A percentile compares a stretch with the other conserved stretches of the same genome.
These are phyloP conservation scores for Saturnispora gosingensis DNA, from an alignment of 805 yeast species.

Conservation along the genomic window DNA sequence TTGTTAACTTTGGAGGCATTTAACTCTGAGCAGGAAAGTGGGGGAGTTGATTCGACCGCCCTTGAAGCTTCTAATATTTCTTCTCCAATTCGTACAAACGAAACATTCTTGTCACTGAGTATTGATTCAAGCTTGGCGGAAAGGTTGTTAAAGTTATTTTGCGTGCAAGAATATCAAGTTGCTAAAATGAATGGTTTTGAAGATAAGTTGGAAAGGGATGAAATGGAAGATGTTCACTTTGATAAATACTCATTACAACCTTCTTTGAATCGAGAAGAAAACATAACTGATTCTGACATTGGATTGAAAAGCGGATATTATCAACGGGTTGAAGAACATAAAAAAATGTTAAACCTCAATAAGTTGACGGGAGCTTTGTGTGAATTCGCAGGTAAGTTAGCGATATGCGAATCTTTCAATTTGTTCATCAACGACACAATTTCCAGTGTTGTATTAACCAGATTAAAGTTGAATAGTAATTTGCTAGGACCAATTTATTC, in stretches of 20 bases:
- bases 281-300: conserved; percentile 11
- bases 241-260: conserved; percentile 8
- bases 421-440: background rate
- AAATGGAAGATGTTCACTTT: conserved; percentile 36
- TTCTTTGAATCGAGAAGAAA: background rate
- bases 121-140: conserved; percentile 12
- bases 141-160: conserved; percentile 33
- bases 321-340: background rate
- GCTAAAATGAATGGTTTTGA: conserved; percentile 27
- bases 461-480: conserved; percentile 20
- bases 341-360: background rate
- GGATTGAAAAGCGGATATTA: background rate
- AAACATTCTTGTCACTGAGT: background rate
- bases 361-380: conserved; percentile 18
- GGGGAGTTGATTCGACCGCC: background rate
- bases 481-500: conserved; percentile 18
- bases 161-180: conserved; percentile 39
- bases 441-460: conserved; percentile 9
- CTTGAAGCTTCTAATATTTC: background rate
- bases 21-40: background rate
- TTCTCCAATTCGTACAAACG: background rate
- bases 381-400: conserved; percentile 18
- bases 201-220: conserved; percentile 40
- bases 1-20: conserved; percentile 5
- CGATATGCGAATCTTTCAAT: conserved; percentile 10